Evolutionary conservation across 805 yeast species (phyloP).

Genomic region (Scheffersomyces ergatensis): DNA sequence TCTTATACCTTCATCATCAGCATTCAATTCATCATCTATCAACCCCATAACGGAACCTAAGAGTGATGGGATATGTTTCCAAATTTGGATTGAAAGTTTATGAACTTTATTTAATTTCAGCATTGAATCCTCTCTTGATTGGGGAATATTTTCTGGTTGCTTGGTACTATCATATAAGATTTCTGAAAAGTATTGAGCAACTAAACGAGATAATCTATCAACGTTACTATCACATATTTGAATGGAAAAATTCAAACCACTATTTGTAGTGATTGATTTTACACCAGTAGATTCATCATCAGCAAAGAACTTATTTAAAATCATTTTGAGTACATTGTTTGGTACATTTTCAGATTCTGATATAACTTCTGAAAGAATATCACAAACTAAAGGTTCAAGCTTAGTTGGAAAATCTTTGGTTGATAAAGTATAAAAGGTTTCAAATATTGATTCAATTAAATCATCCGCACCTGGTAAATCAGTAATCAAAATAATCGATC

Average conservation of each 20-base stretch:
- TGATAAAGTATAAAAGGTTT: constrained; percentile 56
- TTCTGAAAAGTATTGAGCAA: constrained; percentile 80
- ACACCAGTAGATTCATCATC: constrained; percentile 2
- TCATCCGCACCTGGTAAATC: constrained; percentile 65
- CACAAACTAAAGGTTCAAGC: constrained; percentile 62
- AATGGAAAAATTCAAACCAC: constrained; percentile 65
- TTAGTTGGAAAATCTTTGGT: constrained; percentile 45
- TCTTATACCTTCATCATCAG: constrained; percentile 64
- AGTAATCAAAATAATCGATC: constrained; percentile 69
- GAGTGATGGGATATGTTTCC: constrained; percentile 77
- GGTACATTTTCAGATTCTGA: constrained; percentile 70
- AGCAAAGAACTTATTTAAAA: constrained; percentile 60
- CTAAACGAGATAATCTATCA: constrained; percentile 71
- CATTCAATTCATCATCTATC: constrained; percentile 74
- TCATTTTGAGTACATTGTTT: constrained; percentile 53
- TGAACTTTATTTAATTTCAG: constrained; percentile 62
- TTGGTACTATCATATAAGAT: constrained; percentile 52
- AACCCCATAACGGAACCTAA: constrained; percentile 73
- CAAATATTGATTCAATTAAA: constrained; percentile 56
- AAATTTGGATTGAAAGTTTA: constrained; percentile 58
- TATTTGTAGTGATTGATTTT: constrained; percentile 37
- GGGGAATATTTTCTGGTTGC: constrained; percentile 17
- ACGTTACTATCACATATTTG: constrained; percentile 66
- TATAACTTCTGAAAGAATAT: constrained; percentile 71
- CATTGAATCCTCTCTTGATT: constrained; percentile 19